Conservation (phyloP, 768 basidiomycete species). For the Exidia glandulosa region DNA sequence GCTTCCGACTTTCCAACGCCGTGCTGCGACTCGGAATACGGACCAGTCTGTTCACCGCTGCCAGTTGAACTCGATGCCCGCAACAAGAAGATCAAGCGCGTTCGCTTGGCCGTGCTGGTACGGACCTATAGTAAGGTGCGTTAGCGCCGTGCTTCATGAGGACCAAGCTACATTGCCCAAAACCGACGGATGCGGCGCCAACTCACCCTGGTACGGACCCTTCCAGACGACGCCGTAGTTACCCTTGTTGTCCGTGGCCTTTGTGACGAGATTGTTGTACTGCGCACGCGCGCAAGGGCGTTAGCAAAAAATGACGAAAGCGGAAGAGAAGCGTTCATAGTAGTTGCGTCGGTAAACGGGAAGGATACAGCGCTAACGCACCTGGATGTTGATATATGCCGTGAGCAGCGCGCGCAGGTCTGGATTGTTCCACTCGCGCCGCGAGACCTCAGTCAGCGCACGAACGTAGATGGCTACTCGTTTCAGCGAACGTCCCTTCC, state of each 20-base stretch:
- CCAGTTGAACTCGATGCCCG: background rate
- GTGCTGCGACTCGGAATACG: no score
- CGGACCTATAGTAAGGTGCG: no score
- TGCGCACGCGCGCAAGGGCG: background rate
- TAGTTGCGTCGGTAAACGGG: no score
- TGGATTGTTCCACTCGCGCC: background rate
- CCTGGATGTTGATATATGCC: background rate
- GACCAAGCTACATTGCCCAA: background rate
- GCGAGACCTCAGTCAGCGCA: background rate
- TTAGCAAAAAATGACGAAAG: no score
- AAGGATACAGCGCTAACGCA: background rate
- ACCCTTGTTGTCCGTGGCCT: background rate
- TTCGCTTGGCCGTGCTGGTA: background rate
- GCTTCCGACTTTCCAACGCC: no score
- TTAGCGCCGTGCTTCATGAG: background rate
- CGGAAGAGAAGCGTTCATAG: no score
- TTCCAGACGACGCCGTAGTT: background rate
- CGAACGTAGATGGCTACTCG: background rate
- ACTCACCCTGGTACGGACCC: background rate
- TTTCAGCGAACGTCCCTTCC: background rate
- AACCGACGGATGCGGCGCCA: background rate
- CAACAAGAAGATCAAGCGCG: background rate
- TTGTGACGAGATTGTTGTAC: background rate
- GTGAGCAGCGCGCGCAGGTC: background rate
- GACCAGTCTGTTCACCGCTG: no score